These are phyloP conservation scores for Gaillardinia entomophila DNA, from an alignment of 805 yeast genomes.

Conservation along the genomic window DNA sequence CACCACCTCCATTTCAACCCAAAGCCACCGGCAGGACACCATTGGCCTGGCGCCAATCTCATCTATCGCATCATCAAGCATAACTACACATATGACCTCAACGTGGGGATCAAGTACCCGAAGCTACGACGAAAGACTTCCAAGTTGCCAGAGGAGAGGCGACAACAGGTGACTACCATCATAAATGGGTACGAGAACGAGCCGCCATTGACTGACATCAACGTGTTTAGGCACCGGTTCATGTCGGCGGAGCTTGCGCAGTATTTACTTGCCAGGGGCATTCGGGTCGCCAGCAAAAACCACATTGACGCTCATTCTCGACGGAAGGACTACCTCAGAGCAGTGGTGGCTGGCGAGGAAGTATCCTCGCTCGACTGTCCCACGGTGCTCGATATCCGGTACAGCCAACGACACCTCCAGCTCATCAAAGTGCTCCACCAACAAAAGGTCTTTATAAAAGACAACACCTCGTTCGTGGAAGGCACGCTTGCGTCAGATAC, in stretches of 20 bases:
- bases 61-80: constrained; percentile 7
- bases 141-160: too few relatives aligned
- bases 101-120: constrained; percentile 1
- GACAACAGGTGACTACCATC: too few relatives aligned
- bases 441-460: background rate
- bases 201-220: constrained; percentile 2
- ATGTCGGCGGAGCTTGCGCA: background rate
- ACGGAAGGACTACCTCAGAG: too few relatives aligned
- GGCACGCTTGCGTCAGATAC: too few relatives aligned
- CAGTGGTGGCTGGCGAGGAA: too few relatives aligned
- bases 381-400: too few relatives aligned
- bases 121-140: too few relatives aligned
- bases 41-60: constrained; percentile 4
- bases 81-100: constrained; percentile 8
- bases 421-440: background rate
- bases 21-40: too few relatives aligned
- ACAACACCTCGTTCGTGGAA: background rate
- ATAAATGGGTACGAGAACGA: constrained; percentile 8
- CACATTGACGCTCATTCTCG: too few relatives aligned
- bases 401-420: too few relatives aligned
- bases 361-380: too few relatives aligned
- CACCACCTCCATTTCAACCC: too few relatives aligned
- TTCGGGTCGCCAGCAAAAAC: background rate
- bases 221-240: background rate
- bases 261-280: background rate